Base-by-base conservation (phyloP, 2,329 filamentous ascomycete species). In the Elsinoe australis region DNA sequence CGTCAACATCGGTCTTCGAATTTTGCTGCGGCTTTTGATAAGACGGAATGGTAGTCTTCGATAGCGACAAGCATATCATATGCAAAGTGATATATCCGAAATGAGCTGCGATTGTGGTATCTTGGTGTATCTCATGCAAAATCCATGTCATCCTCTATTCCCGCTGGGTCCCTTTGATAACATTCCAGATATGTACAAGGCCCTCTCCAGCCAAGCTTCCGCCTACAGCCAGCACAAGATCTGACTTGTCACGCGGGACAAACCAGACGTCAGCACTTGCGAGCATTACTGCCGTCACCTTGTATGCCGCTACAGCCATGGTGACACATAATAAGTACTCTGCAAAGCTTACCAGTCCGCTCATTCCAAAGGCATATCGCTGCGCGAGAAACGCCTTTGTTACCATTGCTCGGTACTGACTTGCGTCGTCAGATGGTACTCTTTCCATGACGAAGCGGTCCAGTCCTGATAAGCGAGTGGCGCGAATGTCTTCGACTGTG, bases 321-420 rank as follows among this genome's bases (percentile, higher is more conserved):
- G 15, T 19, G 15, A 39, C 32, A 8, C 22, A 21, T 17, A 39
- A 17, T 15, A 48, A 19, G 31, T 31, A 31, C 10, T 53, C 51
- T 4, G 33, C 15, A 5, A 49, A n/a, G 6, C 8, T 28, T 3
- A 53, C 18, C 22, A 53, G 32, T 1, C 19, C 42, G 9, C 41
- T 46, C 26, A 53, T 50, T 1, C 52, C 52, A n/a, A 42, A n/a
- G 9, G 50, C 22, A 26, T 41, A 59, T 2, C 67, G 57, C 51
- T 70, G 61, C 2, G 68, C 69, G 3, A 72, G 52, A 52, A 72
- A 71, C 0, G 68, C 47, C 51, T 67, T 67, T 3, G 62, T 62
- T 7, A 63, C 61, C 4, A 57, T 59, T 29, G 64, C 59, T 26
- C 67, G 56, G 51, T 72, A 73, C 1, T 54, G 26, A 19, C 55